Base-by-base conservation (phyloP, 1,139 yeast species). In the Pichia kudriavzevii region DNA sequence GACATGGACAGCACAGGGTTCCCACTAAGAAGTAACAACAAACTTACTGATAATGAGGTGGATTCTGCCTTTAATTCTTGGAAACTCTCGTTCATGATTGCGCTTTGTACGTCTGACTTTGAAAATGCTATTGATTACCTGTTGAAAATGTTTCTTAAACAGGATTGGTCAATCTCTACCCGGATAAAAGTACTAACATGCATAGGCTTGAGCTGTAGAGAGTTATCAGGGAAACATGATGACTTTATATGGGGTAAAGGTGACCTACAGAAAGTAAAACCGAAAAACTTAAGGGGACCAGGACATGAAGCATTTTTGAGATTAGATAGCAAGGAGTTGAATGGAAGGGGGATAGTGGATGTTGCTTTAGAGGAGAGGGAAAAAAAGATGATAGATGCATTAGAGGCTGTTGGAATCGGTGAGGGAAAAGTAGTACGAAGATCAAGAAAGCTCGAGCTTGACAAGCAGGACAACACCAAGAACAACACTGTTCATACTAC, bases 81-180 rank as follows among this genome's bases (percentile, higher is more conserved):
- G 53, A 64, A 69, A 37, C 60, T 79, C 22, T 61, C 66, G 25
- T 60, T 70, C 22, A 47, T 80, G 54, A 63, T 75, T 11, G 69
- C 84, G 0, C 62, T 78, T 2, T 62, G 76, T 11, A 71, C 66
- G 0, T 55, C 74, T 2, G 60, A 60, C 32, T 77, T 81, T 3
- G 49, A 50, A 2, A 30, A 23, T 7, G 64, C 69, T 0, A 50
- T 63, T 0, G 46, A 59, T 0, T 63, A 60, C 35, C 42, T 75
- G 3, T 58, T 69, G 22, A 50, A 58, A 22, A 50, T 73, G 27
- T 58, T 79, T 20, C 57, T 67, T 4, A 56, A 65, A 0, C 87
- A 84, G 0, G 93, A 80, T 50, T 75, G 74, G 46, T 77, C 85
- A 0, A 58, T 80, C 14, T 79, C 75, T 44, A 79, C 73, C 42